These are phyloP conservation scores for Saccharomyces pastorianus DNA, from an alignment of 1,139 yeast genomes.

Conservation along the genomic window DNA sequence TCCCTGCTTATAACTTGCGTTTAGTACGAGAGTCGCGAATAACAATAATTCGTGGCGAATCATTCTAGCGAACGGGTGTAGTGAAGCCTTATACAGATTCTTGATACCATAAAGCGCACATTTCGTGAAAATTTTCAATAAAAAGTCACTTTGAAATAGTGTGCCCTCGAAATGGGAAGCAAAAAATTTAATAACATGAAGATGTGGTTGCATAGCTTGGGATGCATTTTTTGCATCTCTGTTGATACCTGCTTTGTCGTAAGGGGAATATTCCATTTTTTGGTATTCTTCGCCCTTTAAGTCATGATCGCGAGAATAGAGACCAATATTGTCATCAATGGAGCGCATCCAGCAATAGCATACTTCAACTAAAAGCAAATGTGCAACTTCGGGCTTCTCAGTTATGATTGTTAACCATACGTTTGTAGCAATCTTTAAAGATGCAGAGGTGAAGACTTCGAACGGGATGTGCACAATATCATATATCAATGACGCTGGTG, in stretches of 20 bases:
- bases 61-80: constrained; percentile 74
- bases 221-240: constrained; percentile 44
- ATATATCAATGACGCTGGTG: constrained; percentile 46
- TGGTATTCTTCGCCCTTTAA: constrained; percentile 54
- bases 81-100: constrained; percentile 52
- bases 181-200: constrained; percentile 58
- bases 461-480: constrained; percentile 69
- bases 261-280: constrained; percentile 85
- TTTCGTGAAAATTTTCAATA: constrained; percentile 61
- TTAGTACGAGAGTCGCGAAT: constrained; percentile 59
- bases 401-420: constrained; percentile 79
- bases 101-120: constrained; percentile 52
- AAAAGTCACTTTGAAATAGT: constrained; percentile 61
- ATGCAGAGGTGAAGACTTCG: constrained; percentile 47
- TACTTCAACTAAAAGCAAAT: constrained; percentile 61
- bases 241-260: constrained; percentile 56
- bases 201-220: constrained; percentile 63
- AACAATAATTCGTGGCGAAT: constrained; percentile 66
- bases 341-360: constrained; percentile 56
- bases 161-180: constrained; percentile 81
- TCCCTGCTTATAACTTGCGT: constrained; percentile 41
- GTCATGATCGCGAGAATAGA: constrained; percentile 57
- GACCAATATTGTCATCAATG: constrained; percentile 51
- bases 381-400: constrained; percentile 52
- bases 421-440: constrained; percentile 60